Base-by-base conservation (phyloP, 208 protist species). In the Crithidia sp. region DNA sequence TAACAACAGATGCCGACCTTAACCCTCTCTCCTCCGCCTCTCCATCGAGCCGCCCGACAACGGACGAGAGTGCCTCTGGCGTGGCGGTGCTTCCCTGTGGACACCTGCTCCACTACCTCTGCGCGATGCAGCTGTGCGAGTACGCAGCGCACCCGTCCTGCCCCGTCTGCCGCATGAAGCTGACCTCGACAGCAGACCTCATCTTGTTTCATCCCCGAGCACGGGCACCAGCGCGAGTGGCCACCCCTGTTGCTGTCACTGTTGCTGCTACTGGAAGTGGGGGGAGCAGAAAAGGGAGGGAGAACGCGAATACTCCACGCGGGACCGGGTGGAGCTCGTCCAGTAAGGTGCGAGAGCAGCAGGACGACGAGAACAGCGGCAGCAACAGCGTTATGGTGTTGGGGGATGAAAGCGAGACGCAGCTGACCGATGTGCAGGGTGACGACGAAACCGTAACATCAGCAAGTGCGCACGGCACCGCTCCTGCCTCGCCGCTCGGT, bases 101-200 rank as follows among this genome's bases (percentile, higher is more conserved):
- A 0, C 92, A 96, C 70, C 70, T 94, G 19, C 64, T 94, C 50
- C 92, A 96, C 74, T 89, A 81, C 59, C 44, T 83, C 5, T 96
- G 92, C 55, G 84, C 81, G 37, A 59, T 85, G n/a, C 92, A 94
- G 64, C 74, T 93, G 37, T 85, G 77, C 61, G 86, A 92, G 69
- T 91, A 88, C 75, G 52, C 68, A 10, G 40, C 52, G 28, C 49
- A 68, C 8, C 56, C 66, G 14, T 71, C 61, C 10, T 96, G 92
- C 74, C 92, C 92, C 7, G 89, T 96, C 49, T 96, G 92, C 67
- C 87, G 92, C 36, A 53, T 57, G 36, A 66, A 65, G 5, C 55
- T 96, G 43, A 43, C 39, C 37, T 52, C 54, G 2, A 16, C 36
- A 14, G 19, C 45, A 0, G 83, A 93, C 41, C 43, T 91, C 19